Percentiles rank a stretch among this genome's conserved stretches.
These are phyloP conservation scores for Eimeria nieschulzi DNA, from an alignment of 169 alveolate genomes.

Conservation along the genomic window DNA sequence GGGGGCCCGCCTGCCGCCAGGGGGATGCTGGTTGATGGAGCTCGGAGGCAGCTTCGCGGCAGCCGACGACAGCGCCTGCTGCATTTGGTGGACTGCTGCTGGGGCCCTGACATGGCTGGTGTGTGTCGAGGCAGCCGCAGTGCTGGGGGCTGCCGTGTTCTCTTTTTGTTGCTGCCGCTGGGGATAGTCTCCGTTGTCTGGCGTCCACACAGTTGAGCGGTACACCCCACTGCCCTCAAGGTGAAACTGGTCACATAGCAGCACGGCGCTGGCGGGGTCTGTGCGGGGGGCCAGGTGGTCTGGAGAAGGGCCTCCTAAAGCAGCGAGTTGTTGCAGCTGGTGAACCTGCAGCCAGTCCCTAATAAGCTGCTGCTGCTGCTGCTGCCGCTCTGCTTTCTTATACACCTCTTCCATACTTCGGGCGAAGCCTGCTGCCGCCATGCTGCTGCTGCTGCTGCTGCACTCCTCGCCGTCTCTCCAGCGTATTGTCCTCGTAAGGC, in stretches of 20 bases:
- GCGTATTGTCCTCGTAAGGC: conserved; percentile 32
- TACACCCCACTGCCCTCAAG: conserved; percentile 66
- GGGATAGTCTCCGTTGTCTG: neutral
- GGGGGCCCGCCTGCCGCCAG: conserved; percentile 40
- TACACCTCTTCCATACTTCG: neutral
- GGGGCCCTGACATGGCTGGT: conserved; percentile 37
- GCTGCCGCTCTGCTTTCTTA: neutral
- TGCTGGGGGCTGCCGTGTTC: neutral
- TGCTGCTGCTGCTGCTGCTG: conserved; percentile 21
- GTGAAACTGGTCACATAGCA: conserved; percentile 75
- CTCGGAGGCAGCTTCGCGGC: conserved; percentile 49
- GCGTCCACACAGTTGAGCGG: conserved; percentile 11
- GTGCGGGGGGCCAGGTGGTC: conserved; percentile 36
- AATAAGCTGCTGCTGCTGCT: conserved; percentile 24
- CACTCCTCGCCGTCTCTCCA: conserved; percentile 1
- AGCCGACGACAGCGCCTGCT: conserved; percentile 46
- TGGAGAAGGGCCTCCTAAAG: conserved; percentile 11
- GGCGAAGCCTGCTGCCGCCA: neutral
- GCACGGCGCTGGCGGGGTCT: conserved; percentile 56
- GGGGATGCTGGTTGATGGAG: neutral
- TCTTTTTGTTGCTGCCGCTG: conserved; percentile 25
- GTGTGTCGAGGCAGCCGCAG: conserved; percentile 11
- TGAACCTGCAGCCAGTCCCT: conserved; percentile 53
- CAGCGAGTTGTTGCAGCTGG: conserved; percentile 35
- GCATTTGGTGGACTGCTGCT: conserved; percentile 61